A percentile compares a stretch with the other conserved stretches of the same genome.
These are phyloP conservation scores for Pichia scutulata DNA, from an alignment of 805 yeast genomes.

Conservation along the genomic window DNA sequence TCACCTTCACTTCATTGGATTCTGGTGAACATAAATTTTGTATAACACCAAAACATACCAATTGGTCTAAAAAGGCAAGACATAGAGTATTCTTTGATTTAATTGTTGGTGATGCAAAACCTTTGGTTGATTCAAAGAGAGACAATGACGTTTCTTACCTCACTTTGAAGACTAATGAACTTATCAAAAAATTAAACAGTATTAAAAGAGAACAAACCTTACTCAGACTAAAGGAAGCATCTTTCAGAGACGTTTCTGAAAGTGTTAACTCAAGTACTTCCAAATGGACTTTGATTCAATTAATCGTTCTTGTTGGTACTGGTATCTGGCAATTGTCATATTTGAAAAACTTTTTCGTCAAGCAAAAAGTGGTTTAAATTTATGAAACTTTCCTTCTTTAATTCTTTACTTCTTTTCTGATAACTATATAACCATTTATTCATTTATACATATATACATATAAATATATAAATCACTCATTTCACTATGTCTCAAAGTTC, in stretches of 20 bases:
- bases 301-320: constrained; percentile 54
- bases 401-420: not conserved
- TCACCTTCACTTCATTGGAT: constrained; percentile 65
- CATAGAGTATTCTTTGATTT: constrained; percentile 68
- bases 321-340: constrained; percentile 71
- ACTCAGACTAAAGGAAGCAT: constrained; percentile 68
- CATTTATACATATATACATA: not conserved
- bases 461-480: not conserved
- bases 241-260: constrained; percentile 67
- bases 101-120: constrained; percentile 56
- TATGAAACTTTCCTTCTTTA: not conserved
- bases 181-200: constrained; percentile 50
- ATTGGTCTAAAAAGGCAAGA: constrained; percentile 38
- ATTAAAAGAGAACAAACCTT: constrained; percentile 58
- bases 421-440: not conserved
- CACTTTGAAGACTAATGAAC: constrained; percentile 47
- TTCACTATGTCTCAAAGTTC: constrained; percentile 1
- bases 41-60: constrained; percentile 44
- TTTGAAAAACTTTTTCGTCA: constrained; percentile 68
- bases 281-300: constrained; percentile 66
- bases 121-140: constrained; percentile 61
- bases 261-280: constrained; percentile 61
- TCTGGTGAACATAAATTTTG: constrained; percentile 77
- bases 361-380: constrained; percentile 56
- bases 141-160: constrained; percentile 47